Evolutionary conservation across 495 filamentous ascomycete species (phyloP), one percentile per base, ranked within the genome.

Genomic region (Aspergillus sclerotioniger): DNA sequence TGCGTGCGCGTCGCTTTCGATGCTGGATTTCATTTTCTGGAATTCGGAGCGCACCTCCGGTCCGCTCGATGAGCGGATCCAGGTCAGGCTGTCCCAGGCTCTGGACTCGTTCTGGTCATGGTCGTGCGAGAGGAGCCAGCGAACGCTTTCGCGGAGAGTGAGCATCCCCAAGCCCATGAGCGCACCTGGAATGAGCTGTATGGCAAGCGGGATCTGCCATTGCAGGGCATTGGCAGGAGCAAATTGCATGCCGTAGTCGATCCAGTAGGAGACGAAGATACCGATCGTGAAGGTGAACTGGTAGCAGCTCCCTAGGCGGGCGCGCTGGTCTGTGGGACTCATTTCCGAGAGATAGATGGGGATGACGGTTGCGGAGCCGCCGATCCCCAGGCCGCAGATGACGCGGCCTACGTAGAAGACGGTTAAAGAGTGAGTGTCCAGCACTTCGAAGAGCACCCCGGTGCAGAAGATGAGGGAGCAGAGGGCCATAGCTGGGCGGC

Each of bases 341-440:
- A 80, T 84, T 63, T 86, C 83, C 13, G 78, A 74, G 44, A 78
- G 74, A 57, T 80, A 84, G 58, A 83, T 85, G 3, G 84, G 83
- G 0, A 83, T 80, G 13, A 83, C 74, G 10, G 80, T 81, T 0
- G 81, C 79, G 8, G 82, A 80, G 6, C 75, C 80, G 0, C 84
- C 84, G 51, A 86, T 73, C 0, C 83, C 84, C 12, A 87, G 63
- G 9, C 83, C 83, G 21, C 79, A 77, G 50, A 86, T 72, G 20
- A 83, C 71, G 49, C 83, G 70, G 8, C 75, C 77, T 0, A 72
- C 49, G 41, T 81, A 81, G 58, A 80, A 82, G 20, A 68, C 59
- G 0, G 65, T 52, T 0, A 80, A 59, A 3, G 76, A 75, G 54
- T 76, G 76, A 0, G 68, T 67, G 51, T 77, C 74, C 56, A 80